These are phyloP conservation scores for Agrocybe chaxingu DNA, from an alignment of 768 basidiomycete genomes.

Conservation along the genomic window DNA sequence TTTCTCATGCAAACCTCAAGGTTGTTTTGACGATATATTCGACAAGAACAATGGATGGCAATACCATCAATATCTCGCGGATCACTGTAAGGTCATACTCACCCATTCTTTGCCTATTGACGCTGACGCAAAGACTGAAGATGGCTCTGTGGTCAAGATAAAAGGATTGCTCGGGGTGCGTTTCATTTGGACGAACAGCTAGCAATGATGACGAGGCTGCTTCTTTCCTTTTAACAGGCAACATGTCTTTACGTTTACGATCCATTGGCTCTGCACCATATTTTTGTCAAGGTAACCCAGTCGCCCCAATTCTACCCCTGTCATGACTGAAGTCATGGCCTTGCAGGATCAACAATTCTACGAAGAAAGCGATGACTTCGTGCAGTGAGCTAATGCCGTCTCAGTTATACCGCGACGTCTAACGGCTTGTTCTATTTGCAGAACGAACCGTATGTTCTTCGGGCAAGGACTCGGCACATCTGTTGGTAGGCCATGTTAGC, in stretches of 20 bases:
- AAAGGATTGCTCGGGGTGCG: conserved; percentile 31
- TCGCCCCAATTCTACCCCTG: neutral
- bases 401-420: neutral
- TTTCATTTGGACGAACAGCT: neutral
- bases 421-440: neutral
- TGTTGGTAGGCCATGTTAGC: conserved; percentile 11
- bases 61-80: too few species aligned
- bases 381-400: conserved; percentile 16
- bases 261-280: conserved; percentile 41
- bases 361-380: conserved; percentile 24
- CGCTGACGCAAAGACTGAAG: conserved; percentile 6
- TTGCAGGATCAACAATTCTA: conserved; percentile 28
- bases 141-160: conserved; percentile 27
- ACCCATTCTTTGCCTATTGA: neutral
- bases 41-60: too few species aligned
- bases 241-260: conserved; percentile 39
- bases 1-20: too few species aligned
- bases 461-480: conserved; percentile 23
- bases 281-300: conserved; percentile 34
- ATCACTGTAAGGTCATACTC: too few species aligned
- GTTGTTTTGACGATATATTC: too few species aligned
- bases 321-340: neutral
- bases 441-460: conserved; percentile 18
- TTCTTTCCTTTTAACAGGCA: conserved; percentile 13
- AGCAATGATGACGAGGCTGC: neutral